Percentiles rank a stretch among this genome's conserved stretches.
phyloP scores from a whole-genome alignment of 2,329 filamentous ascomycete genomes.

The Paraconiothyrium sp. region DNA sequence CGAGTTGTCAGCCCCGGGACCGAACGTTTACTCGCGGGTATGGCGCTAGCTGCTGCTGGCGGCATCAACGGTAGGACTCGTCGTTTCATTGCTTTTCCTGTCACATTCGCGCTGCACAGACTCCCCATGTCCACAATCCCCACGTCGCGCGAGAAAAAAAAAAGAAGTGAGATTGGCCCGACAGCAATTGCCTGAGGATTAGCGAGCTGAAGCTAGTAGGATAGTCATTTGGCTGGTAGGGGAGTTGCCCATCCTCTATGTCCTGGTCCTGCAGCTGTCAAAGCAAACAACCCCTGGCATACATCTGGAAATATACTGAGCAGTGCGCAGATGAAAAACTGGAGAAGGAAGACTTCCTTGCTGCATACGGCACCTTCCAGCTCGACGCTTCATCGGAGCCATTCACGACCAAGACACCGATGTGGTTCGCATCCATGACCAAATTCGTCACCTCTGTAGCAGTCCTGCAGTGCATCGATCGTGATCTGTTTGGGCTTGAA shows the following conservation, averaged over 20 bases:
- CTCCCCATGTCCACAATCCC: not conserved
- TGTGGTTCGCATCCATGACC: slow-evolving; percentile 43
- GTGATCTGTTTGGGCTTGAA: slow-evolving; percentile 36
- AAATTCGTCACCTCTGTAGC: slow-evolving; percentile 35
- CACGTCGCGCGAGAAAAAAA: slow-evolving; percentile 11
- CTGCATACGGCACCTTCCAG: slow-evolving; percentile 27
- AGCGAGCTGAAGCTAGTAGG: not conserved
- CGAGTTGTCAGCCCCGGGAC: slow-evolving; percentile 29
- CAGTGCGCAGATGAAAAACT: slow-evolving; percentile 12
- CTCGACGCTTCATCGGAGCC: slow-evolving; percentile 24
- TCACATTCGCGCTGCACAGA: slow-evolving; percentile 2
- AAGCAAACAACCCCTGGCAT: slow-evolving; percentile 7
- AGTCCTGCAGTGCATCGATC: slow-evolving; percentile 42
- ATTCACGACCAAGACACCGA: slow-evolving; percentile 31
- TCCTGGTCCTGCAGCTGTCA: slow-evolving; percentile 18
- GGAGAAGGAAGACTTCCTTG: slow-evolving; percentile 22
- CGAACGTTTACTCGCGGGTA: slow-evolving; percentile 30
- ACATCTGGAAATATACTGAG: slow-evolving; percentile 3
- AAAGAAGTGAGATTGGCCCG: slow-evolving; percentile 12
- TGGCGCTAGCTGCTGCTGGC: slow-evolving; percentile 34
- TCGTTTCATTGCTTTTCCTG: slow-evolving; percentile 16
- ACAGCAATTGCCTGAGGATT: slow-evolving; percentile 10
- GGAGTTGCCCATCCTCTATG: slow-evolving; percentile 5
- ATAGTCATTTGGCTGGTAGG: not conserved
- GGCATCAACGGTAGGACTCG: slow-evolving; percentile 24